Base-by-base conservation (phyloP, 1,139 yeast species). In the Hansenula sp. region DNA sequence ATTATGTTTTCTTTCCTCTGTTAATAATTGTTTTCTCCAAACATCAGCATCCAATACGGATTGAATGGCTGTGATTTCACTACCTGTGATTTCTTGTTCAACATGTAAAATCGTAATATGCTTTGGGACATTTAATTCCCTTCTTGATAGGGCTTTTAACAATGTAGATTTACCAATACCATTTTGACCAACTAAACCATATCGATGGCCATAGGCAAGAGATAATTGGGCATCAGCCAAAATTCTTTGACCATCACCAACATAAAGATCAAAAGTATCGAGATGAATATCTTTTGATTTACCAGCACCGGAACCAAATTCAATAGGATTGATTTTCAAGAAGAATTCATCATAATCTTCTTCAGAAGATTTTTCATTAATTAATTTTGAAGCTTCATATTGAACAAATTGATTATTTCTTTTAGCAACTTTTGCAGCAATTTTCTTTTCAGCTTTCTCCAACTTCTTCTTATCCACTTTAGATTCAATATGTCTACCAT, bases 131-230 rank as follows among this genome's bases (percentile, higher is more conserved):
- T 89, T 81, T 54, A 93, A 74, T 63, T 93, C 99, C 77, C 99
- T 84, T 64, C 95, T 80, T 0, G 97, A 84, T 43, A 93, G 72
- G 0, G 99, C 99, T 57, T 89, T 77, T 59, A 93, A 73, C 46
- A 93, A 71, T 0, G 99, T 93, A 36, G 98, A 91, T 64, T 93
- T 93, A 83, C 99, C 99, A 58, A 94, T 90, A 90, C 99, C 99
- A 70, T 93, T 93, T 63, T 91, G 96, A 67, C 99, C 99, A 39
- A 93, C 96, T 47, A 93, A 72, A 79, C 99, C 99, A 57, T 93
- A 93, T 65, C 99, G 79, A 67, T 89, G 89, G 44, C 99, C 99
- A 61, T 84, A 84, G 31, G 96, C 84, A 54, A 93, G 76, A 1
- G 96, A 84, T 52, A 93, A 76, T 19, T 91, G 78, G 19, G 98